A percentile compares a stretch with the other conserved stretches of the same genome.
Conservation (phyloP, 2,329 filamentous ascomycete species). For the Ceratocystis albifundus region DNA sequence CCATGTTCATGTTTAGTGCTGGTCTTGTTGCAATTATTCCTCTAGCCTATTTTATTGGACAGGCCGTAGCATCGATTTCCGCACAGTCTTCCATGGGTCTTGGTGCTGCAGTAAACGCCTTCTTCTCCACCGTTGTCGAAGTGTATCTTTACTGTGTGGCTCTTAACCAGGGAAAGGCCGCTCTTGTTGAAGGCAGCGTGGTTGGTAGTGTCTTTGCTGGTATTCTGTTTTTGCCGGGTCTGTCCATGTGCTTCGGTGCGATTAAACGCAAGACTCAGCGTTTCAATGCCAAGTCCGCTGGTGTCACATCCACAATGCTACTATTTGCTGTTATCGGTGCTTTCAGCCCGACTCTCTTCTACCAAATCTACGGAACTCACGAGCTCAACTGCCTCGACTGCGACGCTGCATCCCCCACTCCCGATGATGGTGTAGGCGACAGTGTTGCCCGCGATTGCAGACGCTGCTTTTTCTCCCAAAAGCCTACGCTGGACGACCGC, state of each 20-base stretch:
- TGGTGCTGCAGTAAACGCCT: slow-evolving; percentile 91
- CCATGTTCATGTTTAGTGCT: slow-evolving; percentile 74
- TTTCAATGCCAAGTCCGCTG: slow-evolving; percentile 92
- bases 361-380: slow-evolving; percentile 96
- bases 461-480: slow-evolving; percentile 87
- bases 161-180: slow-evolving; percentile 79
- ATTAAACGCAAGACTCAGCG: slow-evolving; percentile 96
- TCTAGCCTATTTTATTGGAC: slow-evolving; percentile 94
- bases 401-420: slow-evolving; percentile 36
- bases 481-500: slow-evolving; percentile 67
- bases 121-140: slow-evolving; percentile 95
- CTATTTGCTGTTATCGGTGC: slow-evolving; percentile 91
- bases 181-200: slow-evolving; percentile 90
- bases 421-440: slow-evolving; percentile 29
- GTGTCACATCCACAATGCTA: slow-evolving; percentile 95
- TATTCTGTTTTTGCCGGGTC: slow-evolving; percentile 81
- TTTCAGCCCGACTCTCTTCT: slow-evolving; percentile 92
- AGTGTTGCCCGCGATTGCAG: slow-evolving; percentile 59
- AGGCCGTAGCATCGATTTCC: slow-evolving; percentile 95
- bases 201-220: slow-evolving; percentile 97
- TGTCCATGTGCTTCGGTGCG: slow-evolving; percentile 98
- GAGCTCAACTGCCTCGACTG: slow-evolving; percentile 75
- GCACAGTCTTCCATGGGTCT: slow-evolving; percentile 98
- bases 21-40: slow-evolving; percentile 88
- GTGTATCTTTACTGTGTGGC: slow-evolving; percentile 97